phyloP scores from a whole-genome alignment of 2,329 filamentous ascomycete genomes.

The Aspergillus viridinutans region DNA sequence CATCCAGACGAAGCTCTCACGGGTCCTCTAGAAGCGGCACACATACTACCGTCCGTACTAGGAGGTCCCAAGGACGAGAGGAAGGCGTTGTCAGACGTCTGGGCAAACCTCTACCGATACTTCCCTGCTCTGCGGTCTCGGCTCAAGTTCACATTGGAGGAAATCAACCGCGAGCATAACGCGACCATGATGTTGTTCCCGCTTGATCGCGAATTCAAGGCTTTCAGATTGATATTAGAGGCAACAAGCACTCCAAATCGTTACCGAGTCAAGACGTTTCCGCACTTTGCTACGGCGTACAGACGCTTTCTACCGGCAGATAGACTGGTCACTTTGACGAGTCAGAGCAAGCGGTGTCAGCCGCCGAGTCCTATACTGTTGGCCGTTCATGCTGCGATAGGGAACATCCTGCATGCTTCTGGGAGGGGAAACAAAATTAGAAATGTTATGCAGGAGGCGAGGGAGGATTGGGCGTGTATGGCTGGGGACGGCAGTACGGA shows the following conservation, averaged over 20 bases:
- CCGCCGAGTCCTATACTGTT: constrained; percentile 15
- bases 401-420: constrained; percentile 15
- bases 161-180: constrained; percentile 15
- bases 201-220: constrained; percentile 13
- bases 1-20: constrained; percentile 8
- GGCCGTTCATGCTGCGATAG: constrained; percentile 17
- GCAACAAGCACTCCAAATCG: constrained; percentile 7
- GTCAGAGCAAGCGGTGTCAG: constrained; percentile 10
- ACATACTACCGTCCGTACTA: constrained; percentile 17
- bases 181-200: constrained; percentile 11
- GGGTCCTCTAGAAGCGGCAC: constrained; percentile 12
- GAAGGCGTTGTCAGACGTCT: constrained; percentile 11
- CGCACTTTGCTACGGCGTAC: constrained; percentile 1
- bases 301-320: constrained; percentile 9
- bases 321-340: constrained; percentile 13
- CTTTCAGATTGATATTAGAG: constrained; percentile 15
- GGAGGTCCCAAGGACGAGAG: constrained; percentile 5
- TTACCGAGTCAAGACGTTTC: constrained; percentile 17
- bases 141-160: constrained; percentile 10
- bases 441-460: constrained; percentile 7
- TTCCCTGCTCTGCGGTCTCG: constrained; percentile 13
- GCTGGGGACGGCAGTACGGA: constrained; percentile 11
- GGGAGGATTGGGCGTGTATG: constrained; percentile 8
- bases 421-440: constrained; percentile 14
- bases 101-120: constrained; percentile 16